phyloP scores from a whole-genome alignment of 2,329 filamentous ascomycete genomes.

The Penicillium sp. region DNA sequence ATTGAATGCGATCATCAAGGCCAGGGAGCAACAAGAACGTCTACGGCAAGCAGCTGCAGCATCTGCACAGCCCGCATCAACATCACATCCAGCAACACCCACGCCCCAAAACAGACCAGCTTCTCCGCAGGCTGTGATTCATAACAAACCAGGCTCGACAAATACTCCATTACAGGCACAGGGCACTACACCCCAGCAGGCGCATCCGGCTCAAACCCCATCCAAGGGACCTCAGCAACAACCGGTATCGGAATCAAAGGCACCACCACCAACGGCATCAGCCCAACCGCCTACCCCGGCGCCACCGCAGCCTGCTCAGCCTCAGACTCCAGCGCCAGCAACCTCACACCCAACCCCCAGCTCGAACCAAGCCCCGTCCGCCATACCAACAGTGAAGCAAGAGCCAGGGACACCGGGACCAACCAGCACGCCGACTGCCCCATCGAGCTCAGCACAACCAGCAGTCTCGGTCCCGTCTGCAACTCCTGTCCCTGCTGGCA shows the following conservation, averaged over 20 bases:
- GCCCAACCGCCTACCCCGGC: constrained; percentile 3
- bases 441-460: constrained; percentile 8
- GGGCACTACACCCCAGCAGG: constrained; percentile 16
- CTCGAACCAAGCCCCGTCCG: constrained; percentile 15
- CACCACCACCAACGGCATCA: neutral
- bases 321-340: constrained; percentile 3
- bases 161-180: constrained; percentile 21
- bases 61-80: constrained; percentile 4
- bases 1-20: constrained; percentile 51
- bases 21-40: constrained; percentile 44
- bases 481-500: constrained; percentile 7
- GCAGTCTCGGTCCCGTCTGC: constrained; percentile 16
- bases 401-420: constrained; percentile 24
- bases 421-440: constrained; percentile 10
- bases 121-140: constrained; percentile 25
- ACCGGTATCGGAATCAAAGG: neutral
- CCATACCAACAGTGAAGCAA: constrained; percentile 30
- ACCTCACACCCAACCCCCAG: neutral
- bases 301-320: constrained; percentile 10
- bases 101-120: constrained; percentile 10
- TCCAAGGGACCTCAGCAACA: constrained; percentile 10
- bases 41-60: constrained; percentile 22
- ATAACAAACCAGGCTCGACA: constrained; percentile 28
- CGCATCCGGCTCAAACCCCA: constrained; percentile 16
- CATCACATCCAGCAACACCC: constrained; percentile 15